A percentile compares a stretch with the other conserved stretches of the same genome.
phyloP scores from a whole-genome alignment of 345 rosid genomes.

The Erysimum cheiranthoides region DNA sequence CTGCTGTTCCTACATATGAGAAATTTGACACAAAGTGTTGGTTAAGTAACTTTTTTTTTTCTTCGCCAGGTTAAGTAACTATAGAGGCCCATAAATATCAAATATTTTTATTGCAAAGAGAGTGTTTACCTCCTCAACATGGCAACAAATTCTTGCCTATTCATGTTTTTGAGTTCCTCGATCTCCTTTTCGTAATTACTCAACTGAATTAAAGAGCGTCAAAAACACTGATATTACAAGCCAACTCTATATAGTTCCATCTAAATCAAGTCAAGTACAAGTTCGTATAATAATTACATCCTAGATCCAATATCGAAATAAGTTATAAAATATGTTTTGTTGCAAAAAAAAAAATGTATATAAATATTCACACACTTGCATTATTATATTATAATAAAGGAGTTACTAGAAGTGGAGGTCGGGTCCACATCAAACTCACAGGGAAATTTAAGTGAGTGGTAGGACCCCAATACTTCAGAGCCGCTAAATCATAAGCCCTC shows the following conservation, averaged over 20 bases:
- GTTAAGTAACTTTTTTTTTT: too few species aligned
- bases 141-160: slow-evolving; percentile 91
- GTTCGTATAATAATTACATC: background rate
- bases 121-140: slow-evolving; percentile 71
- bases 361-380: background rate
- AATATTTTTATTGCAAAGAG: background rate
- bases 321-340: background rate
- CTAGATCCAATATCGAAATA: background rate
- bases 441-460: slow-evolving; percentile 86
- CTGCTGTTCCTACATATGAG: slow-evolving; percentile 69
- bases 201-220: slow-evolving; percentile 47
- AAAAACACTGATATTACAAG: background rate
- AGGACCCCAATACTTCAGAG: slow-evolving; percentile 95
- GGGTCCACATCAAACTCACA: slow-evolving; percentile 52
- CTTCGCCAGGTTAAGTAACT: background rate
- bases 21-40: background rate
- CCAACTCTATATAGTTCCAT: slow-evolving; percentile 6
- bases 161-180: slow-evolving; percentile 76
- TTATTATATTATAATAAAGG: slow-evolving; percentile 5
- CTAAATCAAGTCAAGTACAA: background rate
- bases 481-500: slow-evolving; percentile 89
- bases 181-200: slow-evolving; percentile 76
- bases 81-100: background rate
- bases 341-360: background rate
- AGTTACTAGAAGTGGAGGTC: slow-evolving; percentile 16